Evolutionary conservation across 371 early-diverging fungal genomes (phyloP).

Genomic region (Choanephora cucurbitarum): DNA sequence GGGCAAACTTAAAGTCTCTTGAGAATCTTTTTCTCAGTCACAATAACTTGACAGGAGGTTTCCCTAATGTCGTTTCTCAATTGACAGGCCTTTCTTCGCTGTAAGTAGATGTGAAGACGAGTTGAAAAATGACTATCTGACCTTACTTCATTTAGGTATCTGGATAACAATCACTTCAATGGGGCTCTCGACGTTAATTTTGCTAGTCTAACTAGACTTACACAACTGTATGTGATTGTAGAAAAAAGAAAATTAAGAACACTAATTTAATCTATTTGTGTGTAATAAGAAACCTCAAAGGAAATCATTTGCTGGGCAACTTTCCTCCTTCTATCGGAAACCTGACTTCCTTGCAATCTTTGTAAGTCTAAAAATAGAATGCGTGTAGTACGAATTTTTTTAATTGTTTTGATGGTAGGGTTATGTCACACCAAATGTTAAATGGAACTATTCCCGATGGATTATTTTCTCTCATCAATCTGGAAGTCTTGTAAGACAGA

Average conservation of each 20-base stretch:
- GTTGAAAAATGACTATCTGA: too few species aligned
- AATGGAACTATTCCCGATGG: conserved; percentile 46
- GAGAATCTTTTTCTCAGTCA: conserved; percentile 38
- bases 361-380: conserved; percentile 32
- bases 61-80: conserved; percentile 29
- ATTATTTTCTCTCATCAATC: conserved; percentile 29
- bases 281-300: conserved; percentile 34
- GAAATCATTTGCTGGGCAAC: conserved; percentile 36
- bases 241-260: not conserved
- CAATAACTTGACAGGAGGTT: conserved; percentile 39
- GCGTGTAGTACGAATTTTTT: not conserved
- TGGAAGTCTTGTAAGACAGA: conserved; percentile 32
- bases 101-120: conserved; percentile 15
- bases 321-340: conserved; percentile 41
- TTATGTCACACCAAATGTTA: conserved; percentile 36
- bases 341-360: conserved; percentile 29
- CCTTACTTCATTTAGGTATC: conserved; percentile 10
- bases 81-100: conserved; percentile 21
- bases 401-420: conserved; percentile 14
- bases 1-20: conserved; percentile 25
- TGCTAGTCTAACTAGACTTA: conserved; percentile 22
- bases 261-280: not conserved
- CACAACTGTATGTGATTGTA: conserved; percentile 26
- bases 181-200: conserved; percentile 32
- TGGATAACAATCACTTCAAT: conserved; percentile 39